Conservation (phyloP, 202 grass and related monocot genomes). For the Panicum hallii region DNA sequence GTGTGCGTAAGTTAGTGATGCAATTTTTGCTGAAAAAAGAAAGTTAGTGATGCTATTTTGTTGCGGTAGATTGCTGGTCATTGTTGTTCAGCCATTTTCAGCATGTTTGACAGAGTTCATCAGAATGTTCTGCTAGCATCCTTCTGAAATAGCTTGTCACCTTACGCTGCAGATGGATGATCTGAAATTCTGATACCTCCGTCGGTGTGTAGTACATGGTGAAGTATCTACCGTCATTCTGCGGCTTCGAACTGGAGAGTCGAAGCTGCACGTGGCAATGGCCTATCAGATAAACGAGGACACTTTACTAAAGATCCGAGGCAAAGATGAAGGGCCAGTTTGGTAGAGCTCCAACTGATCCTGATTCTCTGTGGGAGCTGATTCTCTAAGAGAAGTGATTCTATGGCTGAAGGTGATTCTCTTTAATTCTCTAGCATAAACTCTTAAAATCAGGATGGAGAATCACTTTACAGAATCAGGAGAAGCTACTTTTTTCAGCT, state of each 20-base stretch:
- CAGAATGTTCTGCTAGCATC: not conserved
- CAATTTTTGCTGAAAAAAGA: constrained; percentile 1
- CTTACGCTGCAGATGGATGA: constrained; percentile 38
- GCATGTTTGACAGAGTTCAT: constrained; percentile 9
- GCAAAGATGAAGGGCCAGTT: constrained; percentile 10
- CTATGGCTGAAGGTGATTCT: too few relatives aligned
- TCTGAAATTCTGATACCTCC: not conserved
- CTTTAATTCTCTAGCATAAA: too few relatives aligned
- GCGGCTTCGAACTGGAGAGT: not conserved
- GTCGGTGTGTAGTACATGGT: not conserved
- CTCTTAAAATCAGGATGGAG: too few relatives aligned
- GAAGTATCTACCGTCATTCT: not conserved
- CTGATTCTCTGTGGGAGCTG: too few relatives aligned
- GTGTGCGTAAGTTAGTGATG: not conserved
- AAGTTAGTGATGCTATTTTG: not conserved
- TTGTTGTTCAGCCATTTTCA: not conserved
- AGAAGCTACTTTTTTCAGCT: too few relatives aligned
- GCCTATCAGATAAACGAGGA: not conserved
- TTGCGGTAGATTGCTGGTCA: not conserved
- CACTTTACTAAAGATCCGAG: not conserved
- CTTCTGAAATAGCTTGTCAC: not conserved
- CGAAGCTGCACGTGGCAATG: not conserved
- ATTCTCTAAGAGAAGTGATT: too few relatives aligned
- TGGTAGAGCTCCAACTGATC: too few relatives aligned
- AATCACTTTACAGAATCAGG: too few relatives aligned